These are phyloP conservation scores for Coprinellus aureogranulatus DNA, from an alignment of 768 basidiomycete species.

Conservation along the genomic window DNA sequence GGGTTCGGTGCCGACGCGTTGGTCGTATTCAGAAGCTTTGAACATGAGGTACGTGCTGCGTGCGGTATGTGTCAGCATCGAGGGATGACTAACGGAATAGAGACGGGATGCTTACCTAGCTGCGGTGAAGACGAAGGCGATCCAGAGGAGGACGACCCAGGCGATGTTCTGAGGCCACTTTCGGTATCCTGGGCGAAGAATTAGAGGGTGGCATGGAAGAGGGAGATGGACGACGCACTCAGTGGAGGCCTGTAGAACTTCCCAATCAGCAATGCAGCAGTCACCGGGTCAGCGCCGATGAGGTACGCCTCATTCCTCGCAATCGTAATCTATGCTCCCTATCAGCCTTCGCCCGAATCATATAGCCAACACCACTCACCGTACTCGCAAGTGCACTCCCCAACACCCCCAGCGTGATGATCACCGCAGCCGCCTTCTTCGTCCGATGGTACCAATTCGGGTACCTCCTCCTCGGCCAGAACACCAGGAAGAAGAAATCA, in stretches of 20 bases:
- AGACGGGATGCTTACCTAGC: constrained; percentile 21
- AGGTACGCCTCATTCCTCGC: constrained; percentile 23
- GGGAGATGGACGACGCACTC: constrained; percentile 14
- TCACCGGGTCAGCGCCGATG: constrained; percentile 20
- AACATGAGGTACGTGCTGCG: constrained; percentile 9
- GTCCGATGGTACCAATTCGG: constrained; percentile 29
- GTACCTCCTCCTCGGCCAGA: constrained; percentile 31
- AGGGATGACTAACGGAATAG: not conserved
- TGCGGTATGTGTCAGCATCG: not conserved
- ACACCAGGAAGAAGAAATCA: constrained; percentile 36
- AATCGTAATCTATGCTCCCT: constrained; percentile 23
- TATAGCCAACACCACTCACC: constrained; percentile 18
- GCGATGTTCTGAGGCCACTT: constrained; percentile 29
- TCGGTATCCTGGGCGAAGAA: constrained; percentile 21
- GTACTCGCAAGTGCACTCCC: constrained; percentile 29
- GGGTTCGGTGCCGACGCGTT: not conserved
- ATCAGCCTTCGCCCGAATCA: not conserved
- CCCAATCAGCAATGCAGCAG: constrained; percentile 14
- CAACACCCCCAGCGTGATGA: constrained; percentile 24
- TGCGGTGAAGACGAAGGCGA: constrained; percentile 25
- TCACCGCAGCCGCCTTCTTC: constrained; percentile 20
- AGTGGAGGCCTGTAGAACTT: constrained; percentile 26
- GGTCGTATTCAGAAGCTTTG: not conserved
- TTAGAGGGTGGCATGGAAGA: not conserved
- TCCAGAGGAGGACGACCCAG: constrained; percentile 32